Conservation (phyloP, 169 alveolate genomes). For the Plasmodium coatneyi region DNA sequence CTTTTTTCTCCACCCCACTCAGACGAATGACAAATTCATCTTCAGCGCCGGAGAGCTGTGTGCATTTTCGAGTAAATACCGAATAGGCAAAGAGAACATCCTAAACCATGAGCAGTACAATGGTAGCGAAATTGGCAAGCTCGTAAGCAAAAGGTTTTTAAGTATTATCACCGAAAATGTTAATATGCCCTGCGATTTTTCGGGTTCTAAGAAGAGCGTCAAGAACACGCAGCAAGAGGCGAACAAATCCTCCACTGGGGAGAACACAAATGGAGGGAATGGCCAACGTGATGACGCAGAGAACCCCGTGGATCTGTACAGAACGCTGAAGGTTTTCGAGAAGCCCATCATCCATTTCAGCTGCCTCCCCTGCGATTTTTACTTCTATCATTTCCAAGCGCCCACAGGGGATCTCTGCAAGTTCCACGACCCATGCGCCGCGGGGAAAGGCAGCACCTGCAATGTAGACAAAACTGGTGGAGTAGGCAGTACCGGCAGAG, state of each 20-base stretch:
- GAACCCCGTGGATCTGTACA: constrained; percentile 10
- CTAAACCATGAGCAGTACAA: constrained; percentile 61
- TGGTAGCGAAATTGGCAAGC: constrained; percentile 43
- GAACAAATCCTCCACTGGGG: not conserved
- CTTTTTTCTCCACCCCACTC: not conserved
- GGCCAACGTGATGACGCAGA: not conserved
- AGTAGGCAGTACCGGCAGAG: not conserved
- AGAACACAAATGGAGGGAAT: not conserved
- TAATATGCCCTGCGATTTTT: not conserved
- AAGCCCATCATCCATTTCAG: constrained; percentile 34
- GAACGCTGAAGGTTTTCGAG: constrained; percentile 19
- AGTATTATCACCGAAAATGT: not conserved
- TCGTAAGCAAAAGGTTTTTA: constrained; percentile 37
- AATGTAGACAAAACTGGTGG: not conserved
- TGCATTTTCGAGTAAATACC: constrained; percentile 39
- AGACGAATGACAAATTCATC: constrained; percentile 59
- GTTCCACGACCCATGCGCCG: not conserved
- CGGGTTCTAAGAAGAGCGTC: not conserved
- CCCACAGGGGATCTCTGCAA: constrained; percentile 48
- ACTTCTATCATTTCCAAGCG: constrained; percentile 59
- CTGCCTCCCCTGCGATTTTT: constrained; percentile 55
- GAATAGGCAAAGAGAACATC: constrained; percentile 18
- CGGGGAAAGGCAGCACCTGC: not conserved
- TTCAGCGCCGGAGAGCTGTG: constrained; percentile 69
- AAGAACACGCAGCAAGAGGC: not conserved